Base-by-base conservation (phyloP, 1,139 yeast genomes). In the Eremothecium gossypii region DNA sequence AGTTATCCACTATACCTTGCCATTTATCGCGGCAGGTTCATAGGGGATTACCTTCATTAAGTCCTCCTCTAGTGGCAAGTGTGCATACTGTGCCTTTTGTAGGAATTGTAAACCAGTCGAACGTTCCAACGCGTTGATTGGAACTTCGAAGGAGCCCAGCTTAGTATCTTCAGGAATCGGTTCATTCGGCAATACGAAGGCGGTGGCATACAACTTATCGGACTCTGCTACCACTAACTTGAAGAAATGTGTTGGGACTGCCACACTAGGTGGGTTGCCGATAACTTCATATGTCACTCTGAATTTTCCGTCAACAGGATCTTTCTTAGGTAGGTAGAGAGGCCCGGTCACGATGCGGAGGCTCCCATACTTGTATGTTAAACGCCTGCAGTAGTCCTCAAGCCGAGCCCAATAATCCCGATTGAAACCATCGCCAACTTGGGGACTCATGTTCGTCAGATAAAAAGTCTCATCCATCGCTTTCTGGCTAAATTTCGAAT, bases 321-420 rank as follows among this genome's bases (percentile, higher is more conserved):
- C 75, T 46, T 70, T 69, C 55, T 81, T 82, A 4, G 99, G 98
- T 45, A 91, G 72, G 59, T 80, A 91, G 44, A 93, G 68, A 1
- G 98, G 97, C 3, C 99, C 99, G 0, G 97, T 91, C 61, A 91
- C 80, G 37, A 91, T 73, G 46, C 96, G 71, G 10, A 93, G 95
- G 41, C 78, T 72, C 44, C 74, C 74, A 61, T 83, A 91, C 41
- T 70, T 69, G 13, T 65, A 55, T 5, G 95, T 83, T 50, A 91
- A 70, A 43, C 85, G 70, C 47, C 99, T 73, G 41, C 81, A 79
- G 60, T 91, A 91, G 55, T 84, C 84, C 63, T 91, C 99, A 48
- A 93, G 77, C 63, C 87, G 96, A 1, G 96, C 95, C 99, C 99
- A 91, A 54, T 81, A 87, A 61, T 91, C 97, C 51, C 98, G 73